Conservation (phyloP, 257 asterid species). For the Plantago major region DNA sequence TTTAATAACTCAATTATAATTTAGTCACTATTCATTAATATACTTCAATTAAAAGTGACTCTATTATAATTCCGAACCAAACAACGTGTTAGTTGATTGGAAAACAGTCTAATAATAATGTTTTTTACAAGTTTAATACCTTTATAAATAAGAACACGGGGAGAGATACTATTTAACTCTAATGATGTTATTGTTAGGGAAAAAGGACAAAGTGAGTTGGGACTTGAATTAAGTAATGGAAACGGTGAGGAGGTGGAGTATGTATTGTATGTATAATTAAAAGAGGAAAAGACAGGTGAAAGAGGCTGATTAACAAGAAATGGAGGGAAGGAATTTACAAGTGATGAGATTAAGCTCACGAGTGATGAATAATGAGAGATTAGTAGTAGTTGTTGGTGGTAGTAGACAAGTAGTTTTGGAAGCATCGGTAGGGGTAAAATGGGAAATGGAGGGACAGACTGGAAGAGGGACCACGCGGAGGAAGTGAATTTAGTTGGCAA, state of each 20-base stretch:
- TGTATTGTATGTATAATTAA: background rate
- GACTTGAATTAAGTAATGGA: too few species aligned
- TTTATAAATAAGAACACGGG: too few species aligned
- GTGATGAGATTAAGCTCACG: background rate
- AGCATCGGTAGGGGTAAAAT: constrained; percentile 20
- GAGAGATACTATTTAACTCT: too few species aligned
- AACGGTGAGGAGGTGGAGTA: too few species aligned
- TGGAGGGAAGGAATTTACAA: background rate
- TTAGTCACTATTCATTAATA: too few species aligned
- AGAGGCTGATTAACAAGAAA: background rate
- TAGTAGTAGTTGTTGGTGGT: background rate
- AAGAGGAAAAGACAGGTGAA: background rate
- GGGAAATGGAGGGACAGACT: constrained; percentile 26
- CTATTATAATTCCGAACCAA: too few species aligned
- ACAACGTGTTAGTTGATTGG: too few species aligned
- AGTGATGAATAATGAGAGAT: constrained; percentile 9
- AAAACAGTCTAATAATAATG: too few species aligned
- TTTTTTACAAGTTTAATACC: too few species aligned
- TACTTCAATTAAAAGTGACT: too few species aligned
- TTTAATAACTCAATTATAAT: too few species aligned
- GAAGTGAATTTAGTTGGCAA: background rate
- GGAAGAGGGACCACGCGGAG: constrained; percentile 36
- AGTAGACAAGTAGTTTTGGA: background rate
- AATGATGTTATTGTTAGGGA: background rate
- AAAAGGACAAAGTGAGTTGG: background rate